These are phyloP conservation scores for Graphiopsis chlorocephala DNA, from an alignment of 2,329 filamentous ascomycete species.

Conservation along the genomic window DNA sequence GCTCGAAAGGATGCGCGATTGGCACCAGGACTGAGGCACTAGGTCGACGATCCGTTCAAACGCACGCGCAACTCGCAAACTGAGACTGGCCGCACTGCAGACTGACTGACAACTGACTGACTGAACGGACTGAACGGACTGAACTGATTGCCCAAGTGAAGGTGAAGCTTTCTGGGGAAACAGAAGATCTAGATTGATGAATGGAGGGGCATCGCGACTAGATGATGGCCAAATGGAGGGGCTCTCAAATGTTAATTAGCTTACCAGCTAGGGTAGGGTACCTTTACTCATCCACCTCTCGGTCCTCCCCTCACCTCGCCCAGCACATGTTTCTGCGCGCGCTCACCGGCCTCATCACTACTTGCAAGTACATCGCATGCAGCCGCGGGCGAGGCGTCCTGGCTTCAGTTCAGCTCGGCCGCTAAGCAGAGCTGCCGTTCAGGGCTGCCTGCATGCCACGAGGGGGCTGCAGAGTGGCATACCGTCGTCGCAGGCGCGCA, in stretches of 20 bases:
- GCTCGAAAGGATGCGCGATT: slow-evolving; percentile 12
- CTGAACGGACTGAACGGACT: background rate
- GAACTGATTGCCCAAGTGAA: background rate
- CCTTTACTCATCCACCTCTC: background rate
- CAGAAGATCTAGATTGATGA: slow-evolving; percentile 4
- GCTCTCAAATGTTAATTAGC: slow-evolving; percentile 11
- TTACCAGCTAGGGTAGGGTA: background rate
- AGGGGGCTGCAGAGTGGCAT: slow-evolving; percentile 4
- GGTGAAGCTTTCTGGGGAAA: background rate
- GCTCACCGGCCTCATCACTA: background rate
- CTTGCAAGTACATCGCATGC: slow-evolving; percentile 3
- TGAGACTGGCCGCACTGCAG: background rate
- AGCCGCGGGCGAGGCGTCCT: slow-evolving; percentile 12
- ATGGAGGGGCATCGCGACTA: background rate
- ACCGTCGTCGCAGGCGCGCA: background rate
- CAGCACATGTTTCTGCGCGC: slow-evolving; percentile 5
- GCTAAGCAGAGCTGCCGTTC: slow-evolving; percentile 9
- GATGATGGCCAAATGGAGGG: background rate
- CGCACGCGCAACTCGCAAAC: slow-evolving; percentile 4
- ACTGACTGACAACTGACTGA: background rate
- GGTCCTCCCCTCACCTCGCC: background rate
- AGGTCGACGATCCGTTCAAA: background rate
- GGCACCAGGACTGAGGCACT: slow-evolving; percentile 9
- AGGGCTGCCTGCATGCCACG: slow-evolving; percentile 8
- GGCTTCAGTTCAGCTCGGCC: slow-evolving; percentile 3